These are phyloP conservation scores for Pyrus betulifolia DNA, from an alignment of 306 rosid genomes.

Conservation along the genomic window DNA sequence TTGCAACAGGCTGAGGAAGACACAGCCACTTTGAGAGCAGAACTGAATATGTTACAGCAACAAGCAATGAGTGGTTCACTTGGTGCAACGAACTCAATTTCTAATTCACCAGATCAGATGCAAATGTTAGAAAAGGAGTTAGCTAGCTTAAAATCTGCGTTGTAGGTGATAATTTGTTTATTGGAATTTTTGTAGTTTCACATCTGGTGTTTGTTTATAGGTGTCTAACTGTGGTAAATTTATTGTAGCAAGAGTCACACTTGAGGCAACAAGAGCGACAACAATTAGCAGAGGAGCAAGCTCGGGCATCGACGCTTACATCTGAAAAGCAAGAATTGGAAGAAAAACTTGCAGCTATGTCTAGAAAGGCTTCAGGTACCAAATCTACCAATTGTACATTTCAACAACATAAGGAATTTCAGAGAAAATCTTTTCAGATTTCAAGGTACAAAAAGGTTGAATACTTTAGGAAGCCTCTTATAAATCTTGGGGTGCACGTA, in stretches of 20 bases:
- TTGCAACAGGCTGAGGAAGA: constrained; percentile 92
- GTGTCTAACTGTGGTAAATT: constrained; percentile 21
- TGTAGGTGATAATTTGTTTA: constrained; percentile 41
- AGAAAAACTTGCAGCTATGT: constrained; percentile 52
- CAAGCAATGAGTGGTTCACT: constrained; percentile 64
- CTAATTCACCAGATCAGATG: constrained; percentile 51
- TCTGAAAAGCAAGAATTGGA: constrained; percentile 81
- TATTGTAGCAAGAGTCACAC: constrained; percentile 49
- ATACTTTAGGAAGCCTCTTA: not conserved
- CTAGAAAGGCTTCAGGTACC: constrained; percentile 53
- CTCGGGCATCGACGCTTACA: constrained; percentile 36
- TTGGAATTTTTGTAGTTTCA: constrained; percentile 9
- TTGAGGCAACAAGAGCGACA: constrained; percentile 85
- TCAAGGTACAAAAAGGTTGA: not conserved
- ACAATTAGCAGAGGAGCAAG: constrained; percentile 58
- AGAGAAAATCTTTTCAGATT: not conserved
- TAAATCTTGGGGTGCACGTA: constrained; percentile 1
- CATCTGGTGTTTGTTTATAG: constrained; percentile 4
- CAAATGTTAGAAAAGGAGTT: constrained; percentile 69
- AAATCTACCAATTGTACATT: not conserved
- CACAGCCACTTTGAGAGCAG: constrained; percentile 89
- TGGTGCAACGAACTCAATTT: constrained; percentile 36
- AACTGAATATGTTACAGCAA: constrained; percentile 72
- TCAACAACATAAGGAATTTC: not conserved
- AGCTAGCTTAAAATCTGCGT: constrained; percentile 53